phyloP scores from a whole-genome alignment of 805 yeast species.

The Isabelozyma gotoi region DNA sequence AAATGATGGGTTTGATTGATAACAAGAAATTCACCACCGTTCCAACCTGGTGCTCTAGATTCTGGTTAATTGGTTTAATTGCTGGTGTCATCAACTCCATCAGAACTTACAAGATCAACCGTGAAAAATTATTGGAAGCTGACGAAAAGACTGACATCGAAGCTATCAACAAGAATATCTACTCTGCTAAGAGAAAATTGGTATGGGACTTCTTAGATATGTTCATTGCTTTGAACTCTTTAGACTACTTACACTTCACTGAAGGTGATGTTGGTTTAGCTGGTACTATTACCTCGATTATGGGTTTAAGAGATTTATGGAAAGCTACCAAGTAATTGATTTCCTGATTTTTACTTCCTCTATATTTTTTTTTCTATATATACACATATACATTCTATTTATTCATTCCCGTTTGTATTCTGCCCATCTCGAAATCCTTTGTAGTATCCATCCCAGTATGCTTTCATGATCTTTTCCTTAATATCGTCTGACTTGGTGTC shows the following conservation, averaged over 20 bases:
- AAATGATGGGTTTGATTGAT: slow-evolving; percentile 56
- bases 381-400: neutral
- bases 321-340: slow-evolving; percentile 27
- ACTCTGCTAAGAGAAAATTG: slow-evolving; percentile 57
- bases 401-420: neutral
- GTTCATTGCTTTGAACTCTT: slow-evolving; percentile 70
- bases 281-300: slow-evolving; percentile 76
- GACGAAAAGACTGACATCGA: slow-evolving; percentile 32
- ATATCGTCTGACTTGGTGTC: neutral
- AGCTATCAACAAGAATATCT: slow-evolving; percentile 43
- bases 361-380: neutral
- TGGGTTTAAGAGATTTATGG: slow-evolving; percentile 80
- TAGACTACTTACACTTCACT: slow-evolving; percentile 57
- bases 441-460: slow-evolving; percentile 35
- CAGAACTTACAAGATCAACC: slow-evolving; percentile 51
- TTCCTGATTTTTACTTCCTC: neutral
- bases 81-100: slow-evolving; percentile 62
- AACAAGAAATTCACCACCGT: slow-evolving; percentile 45
- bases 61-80: slow-evolving; percentile 74
- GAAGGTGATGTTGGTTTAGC: slow-evolving; percentile 84
- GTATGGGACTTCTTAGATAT: slow-evolving; percentile 76
- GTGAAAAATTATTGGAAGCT: slow-evolving; percentile 30
- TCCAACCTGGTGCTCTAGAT: slow-evolving; percentile 60
- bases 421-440: slow-evolving; percentile 14
- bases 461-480: slow-evolving; percentile 15